Conservation (phyloP, 139 green algal species). For the Chlorella sp. region DNA sequence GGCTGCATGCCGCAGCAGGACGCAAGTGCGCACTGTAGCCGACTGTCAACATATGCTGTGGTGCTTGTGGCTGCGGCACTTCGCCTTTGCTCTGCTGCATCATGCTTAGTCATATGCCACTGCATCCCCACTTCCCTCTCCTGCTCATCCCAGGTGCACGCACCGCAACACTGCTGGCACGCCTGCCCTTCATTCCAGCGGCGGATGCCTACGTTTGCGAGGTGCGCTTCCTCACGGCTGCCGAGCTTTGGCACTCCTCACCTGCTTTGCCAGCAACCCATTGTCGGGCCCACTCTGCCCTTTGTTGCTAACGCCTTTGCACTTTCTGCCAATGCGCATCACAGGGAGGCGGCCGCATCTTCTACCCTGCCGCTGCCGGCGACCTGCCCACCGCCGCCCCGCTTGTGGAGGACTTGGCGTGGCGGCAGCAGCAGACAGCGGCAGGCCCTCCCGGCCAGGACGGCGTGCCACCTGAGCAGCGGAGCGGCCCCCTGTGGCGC, state of each 20-base stretch:
- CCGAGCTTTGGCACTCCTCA: too few relatives aligned
- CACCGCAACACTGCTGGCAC: constrained; percentile 72
- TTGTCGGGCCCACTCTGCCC: too few relatives aligned
- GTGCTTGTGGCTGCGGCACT: too few relatives aligned
- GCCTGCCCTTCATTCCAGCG: constrained; percentile 76
- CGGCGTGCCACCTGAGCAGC: constrained; percentile 42
- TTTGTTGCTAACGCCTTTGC: too few relatives aligned
- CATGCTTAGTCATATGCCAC: too few relatives aligned
- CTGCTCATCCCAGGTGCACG: constrained; percentile 9
- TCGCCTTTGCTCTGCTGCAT: too few relatives aligned
- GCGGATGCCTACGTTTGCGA: constrained; percentile 82
- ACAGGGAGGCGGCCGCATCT: constrained; percentile 76
- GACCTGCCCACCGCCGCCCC: constrained; percentile 54
- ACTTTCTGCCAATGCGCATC: too few relatives aligned
- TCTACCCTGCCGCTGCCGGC: constrained; percentile 47
- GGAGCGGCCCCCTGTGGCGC: constrained; percentile 75
- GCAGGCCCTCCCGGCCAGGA: constrained; percentile 64
- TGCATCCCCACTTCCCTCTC: too few relatives aligned
- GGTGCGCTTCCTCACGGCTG: too few relatives aligned
- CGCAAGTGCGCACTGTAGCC: too few relatives aligned
- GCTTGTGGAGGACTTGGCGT: constrained; percentile 68
- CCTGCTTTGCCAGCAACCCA: too few relatives aligned
- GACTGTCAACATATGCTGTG: too few relatives aligned
- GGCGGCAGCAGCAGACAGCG: constrained; percentile 47
- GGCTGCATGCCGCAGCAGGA: constrained; percentile 22